Percentiles rank a stretch among this genome's conserved stretches.
These are phyloP conservation scores for Deuterostichococcus epilithicus DNA, from an alignment of 139 green algal genomes.

Conservation along the genomic window DNA sequence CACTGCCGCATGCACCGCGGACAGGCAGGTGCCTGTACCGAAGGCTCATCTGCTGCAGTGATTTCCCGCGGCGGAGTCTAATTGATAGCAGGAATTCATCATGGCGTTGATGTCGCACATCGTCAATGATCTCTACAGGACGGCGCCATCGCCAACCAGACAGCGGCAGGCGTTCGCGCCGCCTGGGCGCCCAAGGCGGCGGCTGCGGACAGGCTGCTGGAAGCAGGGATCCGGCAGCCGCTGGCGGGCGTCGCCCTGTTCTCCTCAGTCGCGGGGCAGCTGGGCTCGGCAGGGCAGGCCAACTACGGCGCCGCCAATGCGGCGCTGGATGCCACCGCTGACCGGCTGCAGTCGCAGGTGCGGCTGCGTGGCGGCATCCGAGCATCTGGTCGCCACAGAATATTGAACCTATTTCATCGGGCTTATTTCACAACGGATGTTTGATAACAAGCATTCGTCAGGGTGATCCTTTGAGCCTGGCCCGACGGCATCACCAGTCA, in stretches of 20 bases:
- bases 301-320: constrained; percentile 73
- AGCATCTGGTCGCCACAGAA: no score
- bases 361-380: no score
- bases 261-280: constrained; percentile 63
- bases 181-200: constrained; percentile 44
- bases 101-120: no score
- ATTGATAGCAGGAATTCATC: no score
- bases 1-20: neutral
- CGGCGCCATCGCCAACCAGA: constrained; percentile 57
- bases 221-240: constrained; percentile 5
- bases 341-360: neutral
- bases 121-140: constrained; percentile 33
- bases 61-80: no score
- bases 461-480: no score
- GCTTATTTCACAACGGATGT: no score
- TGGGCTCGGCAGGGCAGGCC: constrained; percentile 62
- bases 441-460: no score
- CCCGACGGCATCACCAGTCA: no score
- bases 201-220: constrained; percentile 1
- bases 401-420: no score
- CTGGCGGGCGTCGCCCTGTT: constrained; percentile 45
- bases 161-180: constrained; percentile 8
- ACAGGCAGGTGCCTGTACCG: neutral
- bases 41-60: neutral
- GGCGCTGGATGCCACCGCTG: constrained; percentile 44